Evolutionary conservation across 305 asterid species (phyloP), one percentile per base, ranked within the genome.

Genomic region (Fraxinus sp.): DNA sequence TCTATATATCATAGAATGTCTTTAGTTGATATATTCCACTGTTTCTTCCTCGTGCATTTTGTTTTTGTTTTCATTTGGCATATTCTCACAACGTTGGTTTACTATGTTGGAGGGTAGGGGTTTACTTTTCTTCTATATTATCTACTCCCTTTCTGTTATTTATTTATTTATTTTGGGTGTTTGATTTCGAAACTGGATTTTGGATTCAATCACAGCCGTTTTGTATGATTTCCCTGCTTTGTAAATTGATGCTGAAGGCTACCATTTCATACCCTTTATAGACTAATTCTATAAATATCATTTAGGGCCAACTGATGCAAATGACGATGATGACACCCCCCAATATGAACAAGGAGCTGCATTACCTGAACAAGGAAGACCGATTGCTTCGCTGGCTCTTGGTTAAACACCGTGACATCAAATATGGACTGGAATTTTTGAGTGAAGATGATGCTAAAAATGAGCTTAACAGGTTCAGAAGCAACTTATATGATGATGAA

Each of bases 301-400:
- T 83, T 55, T 80, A 93, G 96, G 98, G 92, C 72, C 85, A 84
- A 78, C 84, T 93, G 87, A 81, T 89, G 88, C 97, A 94, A 88
- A 87, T 94, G 96, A 92, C 94, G 14, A 84, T 94, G 97, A 94
- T 94, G 97, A 87, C 98, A 57, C 95, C 98, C 2, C 97, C 98
- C 81, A 91, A 88, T 85, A 90, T 94, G 33, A 92, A 91, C 89
- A 82, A 74, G 1, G 97, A 94, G 18, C 16, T 24, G 90, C 92
- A 91, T 46, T 46, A 94, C 92, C 90, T 94, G 71, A 93, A 89
- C 93, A 92, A 92, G 90, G 97, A 94, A 83, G 98, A 94, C 85
- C 87, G 94, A 18, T 79, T 94, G 81, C 91, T 94, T 28, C 95
- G 97, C 64, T 94, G 98, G 98, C 92, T 93, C 88, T 84, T 93